Conservation (phyloP, 805 yeast species). For the Priceomyces medius region DNA sequence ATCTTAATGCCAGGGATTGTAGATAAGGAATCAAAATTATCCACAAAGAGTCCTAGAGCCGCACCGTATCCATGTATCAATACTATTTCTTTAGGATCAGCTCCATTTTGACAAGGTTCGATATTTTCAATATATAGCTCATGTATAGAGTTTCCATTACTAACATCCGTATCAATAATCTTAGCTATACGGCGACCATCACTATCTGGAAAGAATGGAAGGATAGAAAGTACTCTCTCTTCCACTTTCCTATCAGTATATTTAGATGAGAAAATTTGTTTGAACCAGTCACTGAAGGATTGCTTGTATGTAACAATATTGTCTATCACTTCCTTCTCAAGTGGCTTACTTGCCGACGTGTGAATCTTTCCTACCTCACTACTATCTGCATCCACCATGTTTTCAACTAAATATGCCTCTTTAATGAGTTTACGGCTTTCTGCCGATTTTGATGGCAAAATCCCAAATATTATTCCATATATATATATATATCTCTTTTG, state of each 20-base stretch:
- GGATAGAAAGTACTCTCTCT: conserved; percentile 46
- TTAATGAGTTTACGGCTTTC: no score
- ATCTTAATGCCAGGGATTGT: conserved; percentile 53
- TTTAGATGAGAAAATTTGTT: conserved; percentile 18
- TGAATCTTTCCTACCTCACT: not conserved
- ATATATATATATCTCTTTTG: no score
- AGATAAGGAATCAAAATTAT: conserved; percentile 56
- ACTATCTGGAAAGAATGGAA: conserved; percentile 59
- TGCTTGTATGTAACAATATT: conserved; percentile 13
- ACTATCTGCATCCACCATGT: not conserved
- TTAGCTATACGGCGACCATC: conserved; percentile 48
- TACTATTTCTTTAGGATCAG: conserved; percentile 53
- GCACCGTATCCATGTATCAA: conserved; percentile 94
- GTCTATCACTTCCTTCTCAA: not conserved
- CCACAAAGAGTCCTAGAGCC: conserved; percentile 75
- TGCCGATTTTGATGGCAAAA: no score
- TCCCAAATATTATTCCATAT: no score
- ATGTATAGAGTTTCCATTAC: conserved; percentile 60
- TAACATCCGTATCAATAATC: conserved; percentile 56
- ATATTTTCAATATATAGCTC: conserved; percentile 66
- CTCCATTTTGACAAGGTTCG: conserved; percentile 30
- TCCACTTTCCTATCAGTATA: conserved; percentile 32
- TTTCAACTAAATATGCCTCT: no score
- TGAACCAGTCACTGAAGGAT: conserved; percentile 30
- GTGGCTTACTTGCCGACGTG: not conserved